Conservation (phyloP, 768 basidiomycete genomes). For the Leccinum variicolor region DNA sequence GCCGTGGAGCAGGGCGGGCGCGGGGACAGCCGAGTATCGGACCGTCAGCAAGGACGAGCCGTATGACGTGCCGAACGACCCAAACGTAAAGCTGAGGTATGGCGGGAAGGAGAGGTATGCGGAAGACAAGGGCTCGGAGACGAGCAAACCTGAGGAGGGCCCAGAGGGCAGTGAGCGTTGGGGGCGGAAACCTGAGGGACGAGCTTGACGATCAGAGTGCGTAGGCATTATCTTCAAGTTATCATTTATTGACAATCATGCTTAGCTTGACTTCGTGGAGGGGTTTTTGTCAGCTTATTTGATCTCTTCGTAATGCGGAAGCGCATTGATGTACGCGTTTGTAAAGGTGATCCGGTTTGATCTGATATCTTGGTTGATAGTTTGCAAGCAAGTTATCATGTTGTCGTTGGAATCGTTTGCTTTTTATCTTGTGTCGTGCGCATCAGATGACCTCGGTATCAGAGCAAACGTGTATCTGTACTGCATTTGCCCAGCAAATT, state of each 20-base stretch:
- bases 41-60: slow-evolving; percentile 25
- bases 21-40: slow-evolving; percentile 30
- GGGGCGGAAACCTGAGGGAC: slow-evolving; percentile 34
- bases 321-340: not conserved
- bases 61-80: slow-evolving; percentile 14
- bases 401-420: not conserved
- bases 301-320: not conserved
- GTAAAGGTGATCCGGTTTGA: not conserved
- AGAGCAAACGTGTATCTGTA: not conserved
- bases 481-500: not conserved
- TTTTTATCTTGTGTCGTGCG: not conserved
- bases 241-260: not conserved
- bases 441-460: not conserved
- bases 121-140: slow-evolving; percentile 32
- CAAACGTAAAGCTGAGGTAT: slow-evolving; percentile 18
- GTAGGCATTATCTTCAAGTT: not conserved
- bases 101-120: slow-evolving; percentile 16
- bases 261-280: not conserved
- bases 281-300: not conserved
- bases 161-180: slow-evolving; percentile 36
- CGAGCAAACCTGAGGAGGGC: slow-evolving; percentile 32
- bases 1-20: slow-evolving; percentile 41
- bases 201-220: slow-evolving; percentile 6
- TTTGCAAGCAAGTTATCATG: not conserved
- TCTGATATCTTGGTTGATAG: no score